phyloP scores from a whole-genome alignment of 2,329 filamentous ascomycete genomes.

The Sclerotinia glacialis region DNA sequence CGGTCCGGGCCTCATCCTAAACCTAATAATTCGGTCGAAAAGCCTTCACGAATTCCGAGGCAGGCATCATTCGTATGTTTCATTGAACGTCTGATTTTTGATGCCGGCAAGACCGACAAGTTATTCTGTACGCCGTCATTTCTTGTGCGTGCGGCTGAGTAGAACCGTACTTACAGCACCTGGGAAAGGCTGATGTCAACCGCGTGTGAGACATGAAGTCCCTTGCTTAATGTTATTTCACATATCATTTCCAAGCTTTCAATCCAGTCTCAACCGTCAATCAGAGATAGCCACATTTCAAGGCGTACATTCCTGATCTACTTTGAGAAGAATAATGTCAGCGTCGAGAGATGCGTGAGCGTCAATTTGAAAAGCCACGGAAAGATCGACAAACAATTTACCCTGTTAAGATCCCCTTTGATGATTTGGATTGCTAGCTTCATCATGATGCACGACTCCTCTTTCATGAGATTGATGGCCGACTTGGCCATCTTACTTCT shows the following conservation, averaged over 20 bases:
- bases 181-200: conserved; percentile 3
- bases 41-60: not conserved
- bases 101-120: not conserved
- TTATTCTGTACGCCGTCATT: not conserved
- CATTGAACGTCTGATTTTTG: not conserved
- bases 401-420: not conserved
- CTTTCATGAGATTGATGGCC: conserved; percentile 9
- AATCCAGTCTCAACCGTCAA: not conserved
- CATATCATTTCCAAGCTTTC: too few relatives aligned
- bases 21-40: not conserved
- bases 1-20: not conserved
- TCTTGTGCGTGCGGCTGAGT: conserved; percentile 10
- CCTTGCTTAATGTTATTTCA: too few relatives aligned
- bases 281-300: conserved; percentile 18
- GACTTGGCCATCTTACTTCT: conserved; percentile 5
- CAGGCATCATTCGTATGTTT: not conserved
- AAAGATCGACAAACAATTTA: conserved; percentile 1
- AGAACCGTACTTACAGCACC: conserved; percentile 1
- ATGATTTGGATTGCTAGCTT: not conserved
- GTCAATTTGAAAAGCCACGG: conserved; percentile 6
- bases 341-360: conserved; percentile 4
- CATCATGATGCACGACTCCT: not conserved
- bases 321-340: not conserved
- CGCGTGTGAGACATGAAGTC: conserved; percentile 2
- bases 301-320: not conserved